These are phyloP conservation scores for Pichia scutulata DNA, from an alignment of 805 yeast species.

Conservation along the genomic window DNA sequence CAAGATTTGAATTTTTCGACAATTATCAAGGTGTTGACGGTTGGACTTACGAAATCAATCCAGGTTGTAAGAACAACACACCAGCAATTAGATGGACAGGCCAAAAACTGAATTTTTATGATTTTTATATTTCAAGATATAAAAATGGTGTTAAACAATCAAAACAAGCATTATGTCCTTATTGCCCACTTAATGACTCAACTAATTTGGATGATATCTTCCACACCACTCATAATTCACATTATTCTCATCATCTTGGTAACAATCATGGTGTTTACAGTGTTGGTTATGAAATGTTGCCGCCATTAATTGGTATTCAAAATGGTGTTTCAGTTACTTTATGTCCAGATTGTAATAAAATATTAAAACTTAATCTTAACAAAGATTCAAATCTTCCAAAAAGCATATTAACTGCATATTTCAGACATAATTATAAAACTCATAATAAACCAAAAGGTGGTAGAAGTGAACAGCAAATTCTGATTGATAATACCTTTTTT, in stretches of 20 bases:
- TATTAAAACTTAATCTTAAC: background rate
- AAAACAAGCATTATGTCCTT: slow-evolving; percentile 27
- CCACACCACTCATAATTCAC: slow-evolving; percentile 23
- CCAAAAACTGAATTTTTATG: slow-evolving; percentile 9
- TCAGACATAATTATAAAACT: slow-evolving; percentile 1
- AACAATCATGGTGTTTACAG: slow-evolving; percentile 29
- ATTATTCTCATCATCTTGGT: slow-evolving; percentile 28
- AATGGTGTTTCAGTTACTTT: background rate
- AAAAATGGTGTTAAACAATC: background rate
- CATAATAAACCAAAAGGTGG: background rate
- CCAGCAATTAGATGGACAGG: slow-evolving; percentile 8
- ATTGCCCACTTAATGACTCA: slow-evolving; percentile 17
- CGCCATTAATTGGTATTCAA: slow-evolving; percentile 14
- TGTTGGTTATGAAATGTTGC: slow-evolving; percentile 24
- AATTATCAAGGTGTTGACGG: slow-evolving; percentile 3
- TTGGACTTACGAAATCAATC: slow-evolving; percentile 9
- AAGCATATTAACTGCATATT: slow-evolving; percentile 1
- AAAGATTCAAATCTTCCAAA: background rate
- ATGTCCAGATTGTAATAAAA: slow-evolving; percentile 2
- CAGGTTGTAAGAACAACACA: background rate
- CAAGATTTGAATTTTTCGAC: background rate
- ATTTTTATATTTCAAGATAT: slow-evolving; percentile 17
- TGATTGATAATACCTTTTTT: background rate
- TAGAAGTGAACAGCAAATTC: background rate
- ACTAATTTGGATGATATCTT: slow-evolving; percentile 9